Evolutionary conservation across 495 filamentous ascomycete genomes (phyloP), one percentile per base, ranked within the genome.

Genomic region (Podospora sp.): DNA sequence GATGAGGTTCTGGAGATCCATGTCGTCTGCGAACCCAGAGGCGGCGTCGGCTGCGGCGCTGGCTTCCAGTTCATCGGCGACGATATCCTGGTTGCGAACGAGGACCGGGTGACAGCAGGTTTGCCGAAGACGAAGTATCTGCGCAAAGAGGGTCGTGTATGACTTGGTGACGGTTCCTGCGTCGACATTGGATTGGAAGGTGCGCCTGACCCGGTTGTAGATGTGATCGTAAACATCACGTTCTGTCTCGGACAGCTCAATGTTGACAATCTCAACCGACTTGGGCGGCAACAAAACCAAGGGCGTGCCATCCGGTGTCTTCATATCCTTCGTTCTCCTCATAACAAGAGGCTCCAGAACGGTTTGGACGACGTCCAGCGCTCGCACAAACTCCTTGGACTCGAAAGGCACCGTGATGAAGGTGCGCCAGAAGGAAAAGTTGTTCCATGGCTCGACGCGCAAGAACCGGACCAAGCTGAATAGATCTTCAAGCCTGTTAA

Each of bases 391-490:
- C 69, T 99, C 90, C 69, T 95, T 96, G 0, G 91, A 92, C 74
- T 99, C 95, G 62, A 99, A 99, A 0, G 95, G 95, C 16, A 94
- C 88, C 0, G 96, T 99, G 69, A 99, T 99, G 77, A 99, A 99
- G 0, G 96, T 98, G 67, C 94, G 92, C 95, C 95, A 99, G 80
- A 96, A 99, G 4, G 93, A 95, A 75, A 98, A 98, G 76, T 97
- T 98, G 65, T 89, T 92, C 95, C 95, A 99, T 0, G 95, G 95
- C 72, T 98, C 96, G 8, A 98, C 95, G 65, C 90, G 85, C 33
- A 98, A 79, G 78, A 98, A 99, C 18, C 90, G 86, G 25, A 99
- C 92, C 33, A 98, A 79, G 72, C 91, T 94, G 81, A 98, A 99
- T n/a, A 99, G 82, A 79, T 99, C 95, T 75, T 99, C 96, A 3